Evolutionary conservation across 495 filamentous ascomycete genomes (phyloP).

Genomic region (Annulohypoxylon moriforme): DNA sequence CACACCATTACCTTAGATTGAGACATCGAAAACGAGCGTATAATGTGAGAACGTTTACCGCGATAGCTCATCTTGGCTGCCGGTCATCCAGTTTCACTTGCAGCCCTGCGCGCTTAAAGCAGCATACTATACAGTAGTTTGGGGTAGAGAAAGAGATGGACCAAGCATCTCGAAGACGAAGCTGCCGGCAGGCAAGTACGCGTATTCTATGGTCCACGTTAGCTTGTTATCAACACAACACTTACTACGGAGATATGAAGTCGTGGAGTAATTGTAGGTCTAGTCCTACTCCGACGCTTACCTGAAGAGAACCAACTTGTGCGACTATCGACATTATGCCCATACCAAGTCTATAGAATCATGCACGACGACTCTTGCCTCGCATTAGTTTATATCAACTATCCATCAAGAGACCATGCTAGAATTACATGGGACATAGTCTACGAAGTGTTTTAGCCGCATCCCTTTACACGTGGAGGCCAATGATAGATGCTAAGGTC

Average conservation of each 20-base stretch:
- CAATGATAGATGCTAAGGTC: constrained; percentile 20
- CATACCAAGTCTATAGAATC: constrained; percentile 9
- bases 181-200: background rate
- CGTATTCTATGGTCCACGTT: constrained; percentile 12
- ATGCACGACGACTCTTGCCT: background rate
- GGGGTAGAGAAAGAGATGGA: background rate
- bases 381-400: constrained; percentile 2
- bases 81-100: constrained; percentile 23
- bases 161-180: background rate
- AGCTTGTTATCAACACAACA: constrained; percentile 7
- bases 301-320: background rate
- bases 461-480: constrained; percentile 14
- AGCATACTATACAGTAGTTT: constrained; percentile 5
- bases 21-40: constrained; percentile 12
- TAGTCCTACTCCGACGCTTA: background rate
- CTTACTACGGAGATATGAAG: background rate
- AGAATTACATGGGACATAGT: background rate
- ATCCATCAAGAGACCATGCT: background rate
- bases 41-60: constrained; percentile 25
- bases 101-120: constrained; percentile 32
- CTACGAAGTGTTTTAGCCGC: background rate
- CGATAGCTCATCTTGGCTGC: constrained; percentile 23
- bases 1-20: constrained; percentile 13
- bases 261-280: constrained; percentile 8
- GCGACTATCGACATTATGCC: background rate